Conservation (phyloP, 306 rosid species). For the Astragalus membranaceus region DNA sequence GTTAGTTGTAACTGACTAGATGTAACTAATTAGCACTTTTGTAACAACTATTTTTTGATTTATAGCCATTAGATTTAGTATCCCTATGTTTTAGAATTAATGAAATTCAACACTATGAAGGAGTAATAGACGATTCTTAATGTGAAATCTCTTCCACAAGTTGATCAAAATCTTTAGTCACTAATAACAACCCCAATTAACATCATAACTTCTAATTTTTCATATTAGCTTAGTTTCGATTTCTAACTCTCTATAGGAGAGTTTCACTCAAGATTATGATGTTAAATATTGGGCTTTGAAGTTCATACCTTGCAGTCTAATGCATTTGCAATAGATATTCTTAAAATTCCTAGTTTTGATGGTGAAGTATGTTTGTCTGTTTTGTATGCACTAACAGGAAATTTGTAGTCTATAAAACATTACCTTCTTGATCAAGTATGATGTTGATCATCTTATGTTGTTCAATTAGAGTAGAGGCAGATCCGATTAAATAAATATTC, state of each 20-base stretch:
- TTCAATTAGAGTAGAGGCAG: conserved; percentile 11
- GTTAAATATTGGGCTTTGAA: too few species aligned
- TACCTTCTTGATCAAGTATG: conserved; percentile 97
- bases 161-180: too few species aligned
- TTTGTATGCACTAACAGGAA: conserved; percentile 84
- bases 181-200: conserved; percentile 1
- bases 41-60: too few species aligned
- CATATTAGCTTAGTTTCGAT: conserved; percentile 22
- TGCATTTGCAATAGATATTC: neutral
- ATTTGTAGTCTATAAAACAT: conserved; percentile 85
- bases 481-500: too few species aligned
- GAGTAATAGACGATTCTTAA: conserved; percentile 93
- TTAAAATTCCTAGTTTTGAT: conserved; percentile 20
- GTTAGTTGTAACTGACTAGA: too few species aligned
- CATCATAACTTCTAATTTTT: conserved; percentile 18
- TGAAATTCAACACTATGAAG: too few species aligned
- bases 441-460: conserved; percentile 2
- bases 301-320: too few species aligned
- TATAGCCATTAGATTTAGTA: too few species aligned
- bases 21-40: too few species aligned
- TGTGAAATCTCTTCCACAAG: conserved; percentile 85
- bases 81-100: too few species aligned
- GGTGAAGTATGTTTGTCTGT: conserved; percentile 16
- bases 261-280: too few species aligned
- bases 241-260: conserved; percentile 59